Evolutionary conservation across 2,329 filamentous ascomycete species (phyloP).

Genomic region (Arachnopeziza araneosa): DNA sequence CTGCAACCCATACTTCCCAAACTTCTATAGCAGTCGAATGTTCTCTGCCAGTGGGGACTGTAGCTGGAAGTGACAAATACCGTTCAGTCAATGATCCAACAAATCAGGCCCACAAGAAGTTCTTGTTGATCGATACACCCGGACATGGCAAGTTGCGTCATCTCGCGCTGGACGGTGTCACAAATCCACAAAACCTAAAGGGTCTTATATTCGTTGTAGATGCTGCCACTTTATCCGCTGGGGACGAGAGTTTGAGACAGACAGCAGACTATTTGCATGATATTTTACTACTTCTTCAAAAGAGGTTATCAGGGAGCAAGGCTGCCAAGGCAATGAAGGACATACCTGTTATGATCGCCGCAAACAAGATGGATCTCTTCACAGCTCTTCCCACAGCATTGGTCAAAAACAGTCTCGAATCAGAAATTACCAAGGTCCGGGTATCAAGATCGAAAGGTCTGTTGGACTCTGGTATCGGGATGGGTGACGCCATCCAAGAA

Average conservation of each 20-base stretch:
- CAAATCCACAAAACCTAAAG: constrained; percentile 46
- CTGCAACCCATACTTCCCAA: constrained; percentile 55
- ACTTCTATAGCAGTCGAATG: constrained; percentile 50
- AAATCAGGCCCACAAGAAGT: constrained; percentile 54
- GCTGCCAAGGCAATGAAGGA: constrained; percentile 51
- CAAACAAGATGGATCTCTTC: constrained; percentile 95
- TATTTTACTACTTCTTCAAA: constrained; percentile 76
- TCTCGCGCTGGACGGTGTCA: constrained; percentile 52
- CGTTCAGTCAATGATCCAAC: constrained; percentile 61
- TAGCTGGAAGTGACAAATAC: constrained; percentile 54
- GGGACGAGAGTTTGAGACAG: constrained; percentile 58
- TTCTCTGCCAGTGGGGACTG: constrained; percentile 46
- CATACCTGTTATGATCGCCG: constrained; percentile 75
- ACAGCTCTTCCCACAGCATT: constrained; percentile 77
- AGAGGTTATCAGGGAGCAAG: constrained; percentile 52
- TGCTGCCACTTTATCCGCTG: constrained; percentile 57
- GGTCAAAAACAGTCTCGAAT: constrained; percentile 70
- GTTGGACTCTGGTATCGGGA: constrained; percentile 71
- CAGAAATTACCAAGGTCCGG: constrained; percentile 74
- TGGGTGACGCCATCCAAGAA: constrained; percentile 51
- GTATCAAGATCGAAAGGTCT: constrained; percentile 73
- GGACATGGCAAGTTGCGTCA: constrained; percentile 91
- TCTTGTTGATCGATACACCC: constrained; percentile 81
- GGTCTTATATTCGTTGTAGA: constrained; percentile 89
- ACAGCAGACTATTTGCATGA: constrained; percentile 86